Evolutionary conservation across 768 basidiomycete species (phyloP), one percentile per base, ranked within the genome.

Genomic region (Serendipita indica): DNA sequence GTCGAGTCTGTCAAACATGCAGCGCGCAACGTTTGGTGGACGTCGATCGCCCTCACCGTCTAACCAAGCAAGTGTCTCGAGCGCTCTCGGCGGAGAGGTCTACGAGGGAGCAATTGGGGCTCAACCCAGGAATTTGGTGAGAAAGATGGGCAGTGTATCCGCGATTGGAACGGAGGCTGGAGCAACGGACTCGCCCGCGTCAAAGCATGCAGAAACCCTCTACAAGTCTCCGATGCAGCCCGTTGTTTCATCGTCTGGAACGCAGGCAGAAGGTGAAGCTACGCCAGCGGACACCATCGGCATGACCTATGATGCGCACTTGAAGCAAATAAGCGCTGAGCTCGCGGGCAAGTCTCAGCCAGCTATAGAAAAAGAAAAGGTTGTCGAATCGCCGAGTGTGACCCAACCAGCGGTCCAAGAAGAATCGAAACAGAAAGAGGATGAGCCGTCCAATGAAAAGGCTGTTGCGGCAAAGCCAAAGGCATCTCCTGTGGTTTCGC

Each of bases 101-200:
- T 54, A 54, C 49, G 49, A 54, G n/a, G 49, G 49, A 27, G 49
- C 49, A 6, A 27, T 54, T 25, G 49, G 49, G 6, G 10, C 49
- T 7, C 6, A n/a, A 27, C 16, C 49, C n/a, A 27, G 6, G 22
- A 25, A 6, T 32, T 22, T 28, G 20, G 30, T 54, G 6, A 28
- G 49, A n/a, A 3, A 28, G 49, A 27, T 32, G 30, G 30, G 41
- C 41, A 43, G 41, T n/a, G 27, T 43, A 6, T 25, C 41, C 5
- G 41, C n/a, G n/a, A 43, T 43, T n/a, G 41, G 41, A 4, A 18
- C 41, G 3, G 16, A 6, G n/a, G 41, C 16, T 43, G 16, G 3
- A 43, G 41, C n/a, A 43, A n/a, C n/a, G 16, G 3, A n/a, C 3
- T n/a, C 41, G 3, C 3, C 41, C 16, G 41, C 41, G 41, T 6